Conservation (phyloP, 192 early-diverging fungal species). For the Backusella tuberculispora region DNA sequence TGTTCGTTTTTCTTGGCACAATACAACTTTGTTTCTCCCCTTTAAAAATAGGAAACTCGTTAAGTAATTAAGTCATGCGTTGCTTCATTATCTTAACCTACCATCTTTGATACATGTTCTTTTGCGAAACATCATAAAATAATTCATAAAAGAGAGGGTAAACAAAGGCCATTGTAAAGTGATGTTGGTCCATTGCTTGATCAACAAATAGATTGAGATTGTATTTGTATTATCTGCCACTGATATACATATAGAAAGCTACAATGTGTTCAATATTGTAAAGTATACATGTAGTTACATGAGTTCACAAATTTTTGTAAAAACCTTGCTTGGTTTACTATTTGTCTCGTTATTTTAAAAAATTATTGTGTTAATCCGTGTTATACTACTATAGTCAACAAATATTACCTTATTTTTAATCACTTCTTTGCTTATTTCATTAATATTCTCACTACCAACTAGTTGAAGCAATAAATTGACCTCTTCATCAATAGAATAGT, state of each 20-base stretch:
- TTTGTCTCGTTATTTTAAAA: neutral
- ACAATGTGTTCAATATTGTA: neutral
- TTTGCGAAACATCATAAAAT: neutral
- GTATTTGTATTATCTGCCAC: neutral
- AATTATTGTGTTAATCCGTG: neutral
- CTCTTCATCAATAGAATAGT: neutral
- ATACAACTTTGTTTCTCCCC: neutral
- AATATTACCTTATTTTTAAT: neutral
- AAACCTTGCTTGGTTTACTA: neutral
- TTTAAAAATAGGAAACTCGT: neutral
- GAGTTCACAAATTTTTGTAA: neutral
- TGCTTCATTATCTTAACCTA: neutral
- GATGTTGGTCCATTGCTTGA: neutral
- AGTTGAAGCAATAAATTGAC: neutral
- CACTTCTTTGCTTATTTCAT: neutral
- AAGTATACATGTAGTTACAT: neutral
- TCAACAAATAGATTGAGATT: neutral
- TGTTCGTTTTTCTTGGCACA: neutral
- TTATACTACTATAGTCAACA: neutral
- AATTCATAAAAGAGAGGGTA: neutral
- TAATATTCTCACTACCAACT: neutral
- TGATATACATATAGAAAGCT: slow-evolving; percentile 2
- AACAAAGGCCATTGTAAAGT: neutral
- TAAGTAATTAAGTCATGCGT: neutral
- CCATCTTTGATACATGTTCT: neutral